These are phyloP conservation scores for Xylariales sp. DNA, from an alignment of 2,329 filamentous ascomycete species.

Conservation along the genomic window DNA sequence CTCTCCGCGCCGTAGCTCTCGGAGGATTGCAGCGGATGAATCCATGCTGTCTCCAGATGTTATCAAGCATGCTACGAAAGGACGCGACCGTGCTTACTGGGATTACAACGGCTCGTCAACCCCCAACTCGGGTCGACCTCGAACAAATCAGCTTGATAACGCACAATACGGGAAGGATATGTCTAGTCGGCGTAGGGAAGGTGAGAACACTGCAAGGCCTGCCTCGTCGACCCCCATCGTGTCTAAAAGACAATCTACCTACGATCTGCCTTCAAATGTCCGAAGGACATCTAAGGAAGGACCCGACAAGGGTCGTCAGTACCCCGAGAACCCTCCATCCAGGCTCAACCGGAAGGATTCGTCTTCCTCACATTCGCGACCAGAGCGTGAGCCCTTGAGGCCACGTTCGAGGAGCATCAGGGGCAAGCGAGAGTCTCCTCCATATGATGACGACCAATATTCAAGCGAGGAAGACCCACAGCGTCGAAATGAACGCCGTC, in stretches of 20 bases:
- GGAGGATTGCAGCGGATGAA: conserved; percentile 23
- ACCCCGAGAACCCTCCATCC: conserved; percentile 14
- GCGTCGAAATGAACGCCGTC: conserved; percentile 13
- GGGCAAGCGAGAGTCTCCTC: conserved; percentile 16
- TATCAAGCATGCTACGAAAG: conserved; percentile 27
- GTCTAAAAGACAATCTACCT: conserved; percentile 20
- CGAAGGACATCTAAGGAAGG: conserved; percentile 18
- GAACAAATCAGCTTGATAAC: conserved; percentile 15
- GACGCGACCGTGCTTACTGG: conserved; percentile 23
- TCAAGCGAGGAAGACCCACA: conserved; percentile 27
- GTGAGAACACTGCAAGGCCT: conserved; percentile 15
- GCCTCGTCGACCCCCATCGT: conserved; percentile 19
- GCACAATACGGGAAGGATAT: conserved; percentile 16
- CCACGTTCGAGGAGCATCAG: conserved; percentile 17
- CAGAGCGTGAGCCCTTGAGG: conserved; percentile 19
- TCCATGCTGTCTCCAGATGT: conserved; percentile 44
- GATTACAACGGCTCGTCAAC: conserved; percentile 20
- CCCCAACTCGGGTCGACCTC: conserved; percentile 17
- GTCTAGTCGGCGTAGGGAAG: conserved; percentile 17
- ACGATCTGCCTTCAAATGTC: conserved; percentile 19
- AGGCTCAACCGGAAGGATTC: conserved; percentile 15
- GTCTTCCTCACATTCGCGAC: conserved; percentile 13
- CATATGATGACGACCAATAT: conserved; percentile 19
- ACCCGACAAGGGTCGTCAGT: conserved; percentile 16
- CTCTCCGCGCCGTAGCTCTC: conserved; percentile 21